Conservation (phyloP, 192 early-diverging fungal genomes). For the Entomortierella beljakovae region DNA sequence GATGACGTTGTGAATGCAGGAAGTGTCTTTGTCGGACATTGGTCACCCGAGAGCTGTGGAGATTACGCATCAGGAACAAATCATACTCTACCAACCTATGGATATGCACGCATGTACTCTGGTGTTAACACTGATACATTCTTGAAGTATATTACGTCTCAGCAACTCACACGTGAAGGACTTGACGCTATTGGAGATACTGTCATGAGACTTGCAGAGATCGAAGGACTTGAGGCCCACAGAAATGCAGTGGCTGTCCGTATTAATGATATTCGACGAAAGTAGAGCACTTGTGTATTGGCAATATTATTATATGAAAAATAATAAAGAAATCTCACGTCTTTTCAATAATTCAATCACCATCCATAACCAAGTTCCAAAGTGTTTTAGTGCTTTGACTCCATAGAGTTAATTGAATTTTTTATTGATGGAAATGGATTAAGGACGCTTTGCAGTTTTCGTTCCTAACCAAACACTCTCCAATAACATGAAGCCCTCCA, state of each 20-base stretch:
- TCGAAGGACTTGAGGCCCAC: slow-evolving; percentile 98
- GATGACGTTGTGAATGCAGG: slow-evolving; percentile 88
- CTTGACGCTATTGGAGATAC: slow-evolving; percentile 86
- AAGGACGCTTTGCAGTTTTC: too few relatives aligned
- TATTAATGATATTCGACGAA: slow-evolving; percentile 67
- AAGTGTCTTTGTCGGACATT: slow-evolving; percentile 96
- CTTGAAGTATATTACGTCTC: slow-evolving; percentile 97
- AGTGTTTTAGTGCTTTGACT: too few relatives aligned
- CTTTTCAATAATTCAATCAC: too few relatives aligned
- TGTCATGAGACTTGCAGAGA: slow-evolving; percentile 94
- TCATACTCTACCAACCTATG: slow-evolving; percentile 99
- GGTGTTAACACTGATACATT: slow-evolving; percentile 97
- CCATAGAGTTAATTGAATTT: too few relatives aligned
- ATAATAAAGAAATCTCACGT: too few relatives aligned
- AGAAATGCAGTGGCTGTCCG: slow-evolving; percentile 96
- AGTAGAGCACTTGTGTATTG: too few relatives aligned
- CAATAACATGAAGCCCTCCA: too few relatives aligned
- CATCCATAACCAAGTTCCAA: too few relatives aligned
- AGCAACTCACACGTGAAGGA: slow-evolving; percentile 90
- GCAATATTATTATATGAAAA: too few relatives aligned
- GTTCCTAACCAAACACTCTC: too few relatives aligned
- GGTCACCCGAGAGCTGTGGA: slow-evolving; percentile 97
- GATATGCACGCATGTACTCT: slow-evolving; percentile 98
- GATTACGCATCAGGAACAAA: slow-evolving; percentile 99
- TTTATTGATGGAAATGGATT: too few relatives aligned